Conservation (phyloP, 2,329 filamentous ascomycete genomes). For the Aspergillus uvarum region DNA sequence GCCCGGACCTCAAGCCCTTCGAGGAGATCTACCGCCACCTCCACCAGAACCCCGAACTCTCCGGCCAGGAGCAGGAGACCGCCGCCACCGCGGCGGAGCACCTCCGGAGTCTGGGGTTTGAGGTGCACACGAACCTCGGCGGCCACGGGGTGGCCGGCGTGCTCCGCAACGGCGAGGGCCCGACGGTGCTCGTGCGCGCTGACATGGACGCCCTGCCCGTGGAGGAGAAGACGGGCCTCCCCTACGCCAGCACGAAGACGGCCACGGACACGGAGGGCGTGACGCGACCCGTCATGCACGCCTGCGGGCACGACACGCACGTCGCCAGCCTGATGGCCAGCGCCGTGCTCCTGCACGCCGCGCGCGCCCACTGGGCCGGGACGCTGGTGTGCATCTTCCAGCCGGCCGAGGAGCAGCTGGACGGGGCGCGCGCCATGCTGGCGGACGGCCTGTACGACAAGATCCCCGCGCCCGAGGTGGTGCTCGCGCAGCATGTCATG, state of each 20-base stretch:
- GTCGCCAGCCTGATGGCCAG: constrained; percentile 59
- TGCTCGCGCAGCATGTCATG: constrained; percentile 60
- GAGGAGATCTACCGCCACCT: constrained; percentile 58
- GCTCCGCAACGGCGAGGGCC: constrained; percentile 56
- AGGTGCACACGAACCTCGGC: constrained; percentile 55
- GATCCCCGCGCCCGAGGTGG: constrained; percentile 56
- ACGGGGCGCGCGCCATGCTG: constrained; percentile 61
- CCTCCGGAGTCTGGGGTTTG: constrained; percentile 42
- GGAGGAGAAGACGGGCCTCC: constrained; percentile 54
- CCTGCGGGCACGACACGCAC: constrained; percentile 68
- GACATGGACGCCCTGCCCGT: constrained; percentile 64
- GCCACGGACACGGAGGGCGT: constrained; percentile 49
- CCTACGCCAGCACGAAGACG: constrained; percentile 54
- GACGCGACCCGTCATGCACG: constrained; percentile 63
- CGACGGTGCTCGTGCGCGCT: constrained; percentile 58
- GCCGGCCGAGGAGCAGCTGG: constrained; percentile 60
- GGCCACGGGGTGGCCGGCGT: constrained; percentile 60
- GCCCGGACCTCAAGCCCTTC: constrained; percentile 47
- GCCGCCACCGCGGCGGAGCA: constrained; percentile 47
- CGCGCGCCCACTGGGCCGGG: constrained; percentile 53
- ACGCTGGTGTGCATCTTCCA: constrained; percentile 64
- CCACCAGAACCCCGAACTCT: constrained; percentile 58
- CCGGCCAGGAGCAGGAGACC: constrained; percentile 55
- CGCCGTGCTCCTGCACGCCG: constrained; percentile 49
- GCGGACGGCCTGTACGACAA: constrained; percentile 56